These are phyloP conservation scores for Fraxinus xanthoxyloides DNA, from an alignment of 305 asterid species.

Conservation along the genomic window DNA sequence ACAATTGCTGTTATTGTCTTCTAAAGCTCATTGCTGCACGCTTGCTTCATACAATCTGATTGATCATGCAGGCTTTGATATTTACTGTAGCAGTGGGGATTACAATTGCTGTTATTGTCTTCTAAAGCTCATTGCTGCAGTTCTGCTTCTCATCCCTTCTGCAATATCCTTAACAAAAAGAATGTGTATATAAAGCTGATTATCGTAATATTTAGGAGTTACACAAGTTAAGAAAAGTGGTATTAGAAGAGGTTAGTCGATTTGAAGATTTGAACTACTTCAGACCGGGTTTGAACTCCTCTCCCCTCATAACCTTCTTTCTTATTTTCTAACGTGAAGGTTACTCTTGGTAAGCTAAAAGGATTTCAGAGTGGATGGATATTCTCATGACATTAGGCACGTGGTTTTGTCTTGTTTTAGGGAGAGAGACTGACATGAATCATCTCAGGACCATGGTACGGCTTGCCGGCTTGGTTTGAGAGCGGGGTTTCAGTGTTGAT, in stretches of 20 bases:
- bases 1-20: conserved; percentile 27
- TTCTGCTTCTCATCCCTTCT: background rate
- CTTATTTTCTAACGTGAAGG: background rate
- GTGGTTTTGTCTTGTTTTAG: background rate
- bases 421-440: background rate
- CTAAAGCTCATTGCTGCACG: background rate
- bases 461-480: background rate
- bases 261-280: background rate
- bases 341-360: background rate
- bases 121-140: conserved; percentile 7
- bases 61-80: conserved; percentile 39
- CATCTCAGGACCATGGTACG: background rate
- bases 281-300: background rate
- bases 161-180: background rate
- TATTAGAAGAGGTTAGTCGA: background rate
- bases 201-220: background rate
- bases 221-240: background rate
- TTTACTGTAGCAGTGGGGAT: conserved; percentile 32
- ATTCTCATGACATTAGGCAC: background rate
- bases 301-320: background rate
- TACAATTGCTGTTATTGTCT: conserved; percentile 24
- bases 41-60: background rate
- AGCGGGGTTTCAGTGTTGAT: background rate
- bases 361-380: background rate
- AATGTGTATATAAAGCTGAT: background rate